These are phyloP conservation scores for Cadophora sp. DNA, from an alignment of 2,329 filamentous ascomycete species.

Conservation along the genomic window DNA sequence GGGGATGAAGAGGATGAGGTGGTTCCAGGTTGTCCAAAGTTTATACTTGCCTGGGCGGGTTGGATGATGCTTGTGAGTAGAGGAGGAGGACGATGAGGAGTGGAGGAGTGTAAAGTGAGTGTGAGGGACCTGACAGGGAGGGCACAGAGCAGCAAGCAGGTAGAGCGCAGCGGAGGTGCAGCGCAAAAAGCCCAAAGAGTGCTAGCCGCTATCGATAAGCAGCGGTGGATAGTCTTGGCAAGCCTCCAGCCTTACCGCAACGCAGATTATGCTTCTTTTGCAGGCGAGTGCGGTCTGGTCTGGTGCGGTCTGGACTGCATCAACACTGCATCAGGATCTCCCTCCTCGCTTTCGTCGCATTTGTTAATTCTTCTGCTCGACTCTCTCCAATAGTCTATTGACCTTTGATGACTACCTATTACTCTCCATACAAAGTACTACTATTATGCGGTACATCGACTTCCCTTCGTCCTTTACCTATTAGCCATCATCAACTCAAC, in stretches of 20 bases:
- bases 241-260: constrained; percentile 1
- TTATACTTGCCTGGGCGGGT: constrained; percentile 24
- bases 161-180: constrained; percentile 4
- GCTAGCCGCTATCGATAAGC: constrained; percentile 34
- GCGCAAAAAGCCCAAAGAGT: not conserved
- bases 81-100: not conserved
- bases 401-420: too few species aligned
- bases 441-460: not conserved
- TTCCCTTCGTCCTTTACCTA: constrained; percentile 1
- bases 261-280: not conserved
- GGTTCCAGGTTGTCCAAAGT: constrained; percentile 26
- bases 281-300: too few species aligned
- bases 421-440: not conserved
- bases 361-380: not conserved
- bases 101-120: too few species aligned
- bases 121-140: too few species aligned
- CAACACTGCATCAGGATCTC: not conserved
- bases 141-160: not conserved
- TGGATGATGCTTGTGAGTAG: constrained; percentile 3
- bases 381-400: not conserved
- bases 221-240: not conserved
- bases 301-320: too few species aligned
- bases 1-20: constrained; percentile 3
- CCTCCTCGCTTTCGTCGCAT: not conserved
- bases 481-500: constrained; percentile 7